A percentile compares a stretch with the other conserved stretches of the same genome.
These are phyloP conservation scores for Globisporangium heterothallicum DNA, from an alignment of 352 stramenopile species.

Conservation along the genomic window DNA sequence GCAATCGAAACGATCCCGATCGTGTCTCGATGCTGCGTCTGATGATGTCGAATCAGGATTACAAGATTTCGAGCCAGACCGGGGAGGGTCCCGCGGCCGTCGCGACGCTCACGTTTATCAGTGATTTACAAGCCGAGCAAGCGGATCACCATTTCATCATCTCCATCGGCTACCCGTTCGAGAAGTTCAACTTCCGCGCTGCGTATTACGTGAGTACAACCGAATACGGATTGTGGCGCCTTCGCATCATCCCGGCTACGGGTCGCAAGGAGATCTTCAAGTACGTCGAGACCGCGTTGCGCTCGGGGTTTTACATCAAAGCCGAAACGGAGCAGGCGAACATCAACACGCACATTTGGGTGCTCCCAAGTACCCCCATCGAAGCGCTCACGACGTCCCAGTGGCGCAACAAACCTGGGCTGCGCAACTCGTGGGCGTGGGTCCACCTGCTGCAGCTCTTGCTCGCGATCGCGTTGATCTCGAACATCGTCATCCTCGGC, in stretches of 20 bases:
- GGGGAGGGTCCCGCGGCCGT: conserved; percentile 23
- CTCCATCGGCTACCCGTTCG: conserved; percentile 31
- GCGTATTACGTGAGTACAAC: conserved; percentile 26
- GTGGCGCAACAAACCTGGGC: conserved; percentile 15
- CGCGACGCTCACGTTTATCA: conserved; percentile 24
- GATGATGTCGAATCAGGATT: conserved; percentile 35
- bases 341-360: conserved; percentile 32
- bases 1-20: conserved; percentile 13
- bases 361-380: conserved; percentile 11
- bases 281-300: conserved; percentile 12
- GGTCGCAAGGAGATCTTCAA: neutral
- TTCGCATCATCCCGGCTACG: conserved; percentile 21
- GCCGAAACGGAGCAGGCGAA: conserved; percentile 37
- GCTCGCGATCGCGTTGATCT: conserved; percentile 25
- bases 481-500: conserved; percentile 26
- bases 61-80: conserved; percentile 22
- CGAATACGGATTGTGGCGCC: conserved; percentile 22
- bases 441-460: conserved; percentile 39
- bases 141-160: conserved; percentile 21
- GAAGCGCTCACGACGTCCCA: conserved; percentile 23
- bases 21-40: conserved; percentile 25
- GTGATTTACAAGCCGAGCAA: conserved; percentile 19
- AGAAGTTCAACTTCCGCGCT: conserved; percentile 10
- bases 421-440: conserved; percentile 46
- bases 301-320: conserved; percentile 34